Base-by-base conservation (phyloP, 1,284 basidiomycete genomes). In the Phylloboletellus chloephorus region DNA sequence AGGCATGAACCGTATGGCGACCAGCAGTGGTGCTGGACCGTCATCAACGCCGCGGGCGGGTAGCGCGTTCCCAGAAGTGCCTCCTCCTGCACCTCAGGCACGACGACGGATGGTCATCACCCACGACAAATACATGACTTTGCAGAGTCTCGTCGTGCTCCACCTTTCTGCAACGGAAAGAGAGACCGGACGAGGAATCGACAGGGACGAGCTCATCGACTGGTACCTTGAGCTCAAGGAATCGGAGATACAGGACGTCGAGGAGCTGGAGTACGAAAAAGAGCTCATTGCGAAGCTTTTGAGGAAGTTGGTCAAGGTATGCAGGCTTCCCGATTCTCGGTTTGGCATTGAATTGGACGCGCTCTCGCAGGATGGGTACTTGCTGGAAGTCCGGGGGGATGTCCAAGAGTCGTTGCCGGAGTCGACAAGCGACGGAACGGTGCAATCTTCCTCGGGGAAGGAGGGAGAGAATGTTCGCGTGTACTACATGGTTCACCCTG, bases 141-240 rank as follows among this genome's bases (percentile, higher is more conserved):
- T 98, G 51, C 91, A 93, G 67, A 89, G 84, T 53, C 72, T 97
- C 46, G 78, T 95, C 51, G 81, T 99, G 9, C 61, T 95, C 39
- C 84, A 93, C 54, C 71, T 99, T 12, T 73, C 80, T 22, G 79
- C 83, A 32, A 67, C 82, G 6, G 96, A 99, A 68, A 73, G 78
- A 7, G 76, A 80, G 51, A 84, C 78, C 1, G 83, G 83, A 17
- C 74, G 69, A 33, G 94, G 94, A 8, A 67, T 96, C 17, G 87
- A 92, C 58, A 74, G 83, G 36, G 88, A 94, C 49, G 92, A 94
- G 57, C 73, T 99, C 32, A 84, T 96, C 47, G 89, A 96, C 62
- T 96, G 93, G 93, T 98, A 98, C 63, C 75, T 98, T 39, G 93
- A 98, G 68, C 69, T 79, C 48, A 85, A 79, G 63, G 96, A 98